Base-by-base conservation (phyloP, 176 grass and related monocot species). In the Triticum turgidum region DNA sequence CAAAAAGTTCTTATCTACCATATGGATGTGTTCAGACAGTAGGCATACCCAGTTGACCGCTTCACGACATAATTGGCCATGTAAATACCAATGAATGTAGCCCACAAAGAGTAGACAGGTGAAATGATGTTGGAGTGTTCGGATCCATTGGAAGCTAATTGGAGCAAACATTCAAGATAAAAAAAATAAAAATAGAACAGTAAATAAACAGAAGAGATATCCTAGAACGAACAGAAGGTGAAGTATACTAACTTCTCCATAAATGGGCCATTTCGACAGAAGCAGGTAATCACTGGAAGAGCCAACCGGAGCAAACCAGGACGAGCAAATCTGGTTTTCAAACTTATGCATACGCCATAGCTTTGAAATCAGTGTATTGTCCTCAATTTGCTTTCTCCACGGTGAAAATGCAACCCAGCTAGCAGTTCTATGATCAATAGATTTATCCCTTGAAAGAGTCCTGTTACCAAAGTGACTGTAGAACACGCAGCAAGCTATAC, bases 11-110 rank as follows among this genome's bases (percentile, higher is more conserved):
- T 13, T 62, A 11, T 84, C 3, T 85, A 52, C 64, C 12, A 56
- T 11, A 86, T 32, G 63, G 32, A 47, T 83, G 63, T 75, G 61
- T 61, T 56, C 39, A 88, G 51, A 86, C 20, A 86, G 35, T 65
- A 65, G 20, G 24, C 88, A 85, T 98, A 98, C 96, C 96, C 96
- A n/a, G 93, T 93, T 69, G 93, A 98, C 29, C 93, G 76, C 67
- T 98, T 93, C 18, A 98, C 89, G 1, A 96, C 90, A 92, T 94
- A 98, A 90, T 98, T 93, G 65, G 96, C 96, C n/a, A 96, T 93
- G 83, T 90, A 98, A 79, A 98, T 93, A 33, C 96, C 93, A 75
- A 98, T 89, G 56, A 96, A 92, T 81, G 96, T 98, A 63, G 90
- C 96, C 96, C 96, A 98, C 76, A 98, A 87, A 71, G 93, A 96